phyloP scores from a whole-genome alignment of 2,329 filamentous ascomycete species.

The Sporothrix pseudoabietina region DNA sequence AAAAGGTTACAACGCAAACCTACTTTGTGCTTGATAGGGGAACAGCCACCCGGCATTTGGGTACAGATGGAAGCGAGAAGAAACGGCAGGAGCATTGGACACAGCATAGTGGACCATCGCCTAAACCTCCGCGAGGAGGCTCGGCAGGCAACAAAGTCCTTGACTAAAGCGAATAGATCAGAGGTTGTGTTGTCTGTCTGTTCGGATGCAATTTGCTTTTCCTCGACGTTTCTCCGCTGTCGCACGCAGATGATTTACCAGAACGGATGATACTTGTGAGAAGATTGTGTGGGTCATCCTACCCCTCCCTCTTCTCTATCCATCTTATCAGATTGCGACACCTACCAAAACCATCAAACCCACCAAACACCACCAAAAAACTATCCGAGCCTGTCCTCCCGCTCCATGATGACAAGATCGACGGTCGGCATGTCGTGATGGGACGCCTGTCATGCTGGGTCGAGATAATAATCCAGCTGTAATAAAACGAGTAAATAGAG shows the following conservation, averaged over 20 bases:
- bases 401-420: slow-evolving; percentile 22
- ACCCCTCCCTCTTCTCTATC: background rate
- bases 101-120: background rate
- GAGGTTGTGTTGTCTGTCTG: background rate
- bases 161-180: background rate
- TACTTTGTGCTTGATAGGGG: background rate
- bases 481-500: background rate
- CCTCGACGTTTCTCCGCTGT: background rate
- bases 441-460: slow-evolving; percentile 1
- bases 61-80: background rate
- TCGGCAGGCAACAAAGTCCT: background rate
- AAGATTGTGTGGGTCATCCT: slow-evolving; percentile 1
- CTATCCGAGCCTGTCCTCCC: background rate
- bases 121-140: background rate
- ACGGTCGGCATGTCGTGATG: slow-evolving; percentile 23
- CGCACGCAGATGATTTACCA: background rate
- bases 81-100: background rate
- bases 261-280: background rate
- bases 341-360: background rate
- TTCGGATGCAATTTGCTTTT: background rate
- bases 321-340: slow-evolving; percentile 25
- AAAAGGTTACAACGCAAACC: background rate
- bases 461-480: background rate
- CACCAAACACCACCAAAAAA: background rate
- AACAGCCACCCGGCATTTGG: slow-evolving; percentile 1